phyloP scores from a whole-genome alignment of 1,284 basidiomycete genomes.

The Clitocybe nebularis region DNA sequence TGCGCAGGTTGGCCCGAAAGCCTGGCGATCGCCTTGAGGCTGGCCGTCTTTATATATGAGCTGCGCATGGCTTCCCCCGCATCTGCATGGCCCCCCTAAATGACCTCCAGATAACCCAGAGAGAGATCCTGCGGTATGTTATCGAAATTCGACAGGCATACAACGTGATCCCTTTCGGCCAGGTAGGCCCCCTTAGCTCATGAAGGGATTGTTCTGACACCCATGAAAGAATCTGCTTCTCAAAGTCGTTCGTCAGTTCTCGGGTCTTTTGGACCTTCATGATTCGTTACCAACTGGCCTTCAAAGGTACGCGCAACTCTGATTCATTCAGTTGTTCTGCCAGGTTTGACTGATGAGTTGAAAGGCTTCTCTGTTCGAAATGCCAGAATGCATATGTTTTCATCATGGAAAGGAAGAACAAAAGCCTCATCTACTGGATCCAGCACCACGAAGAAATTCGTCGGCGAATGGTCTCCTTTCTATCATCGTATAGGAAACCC shows the following conservation, averaged over 20 bases:
- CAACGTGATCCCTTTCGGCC: not conserved
- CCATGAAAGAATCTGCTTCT: no score
- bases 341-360: no score
- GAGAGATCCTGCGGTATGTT: not conserved
- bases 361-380: slow-evolving; percentile 5
- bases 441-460: slow-evolving; percentile 10
- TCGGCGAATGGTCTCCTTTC: slow-evolving; percentile 1
- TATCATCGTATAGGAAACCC: not conserved
- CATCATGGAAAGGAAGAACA: not conserved
- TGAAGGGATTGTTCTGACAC: no score
- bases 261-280: no score
- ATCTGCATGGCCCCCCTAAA: no score
- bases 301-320: not conserved
- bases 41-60: no score
- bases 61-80: no score
- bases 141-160: not conserved
- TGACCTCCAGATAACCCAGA: not conserved
- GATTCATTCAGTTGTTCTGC: no score
- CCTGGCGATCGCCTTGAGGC: no score
- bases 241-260: no score
- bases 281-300: no score
- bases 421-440: slow-evolving; percentile 8
- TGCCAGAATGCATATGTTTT: slow-evolving; percentile 8
- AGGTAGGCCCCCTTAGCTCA: not conserved
- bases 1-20: no score